Percentiles rank a stretch among this genome's conserved stretches.
Evolutionary conservation across 129 eudicot genomes (phyloP).

Genomic region (Gnaphalium uliginosum): DNA sequence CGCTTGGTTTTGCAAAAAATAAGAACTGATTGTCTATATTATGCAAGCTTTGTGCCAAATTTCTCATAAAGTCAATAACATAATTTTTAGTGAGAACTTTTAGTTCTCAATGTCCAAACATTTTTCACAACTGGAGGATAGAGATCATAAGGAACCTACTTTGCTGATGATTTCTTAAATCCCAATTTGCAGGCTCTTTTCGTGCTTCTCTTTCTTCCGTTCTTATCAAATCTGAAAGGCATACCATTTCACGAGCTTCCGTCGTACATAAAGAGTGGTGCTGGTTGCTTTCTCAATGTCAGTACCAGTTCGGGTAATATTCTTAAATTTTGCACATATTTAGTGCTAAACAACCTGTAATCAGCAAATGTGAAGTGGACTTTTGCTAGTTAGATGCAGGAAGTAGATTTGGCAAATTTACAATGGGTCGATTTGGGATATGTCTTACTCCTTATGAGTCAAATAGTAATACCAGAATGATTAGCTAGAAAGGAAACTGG

Average conservation of each 20-base stretch:
- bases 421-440: neutral
- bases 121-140: neutral
- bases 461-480: too few relatives aligned
- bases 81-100: neutral
- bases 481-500: too few relatives aligned
- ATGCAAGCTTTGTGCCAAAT: neutral
- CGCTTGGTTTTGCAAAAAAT: neutral
- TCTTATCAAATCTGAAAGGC: slow-evolving; percentile 79
- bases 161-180: slow-evolving; percentile 20
- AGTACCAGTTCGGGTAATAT: slow-evolving; percentile 53
- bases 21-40: neutral
- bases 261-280: slow-evolving; percentile 69
- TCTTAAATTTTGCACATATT: slow-evolving; percentile 3
- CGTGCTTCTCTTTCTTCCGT: slow-evolving; percentile 80
- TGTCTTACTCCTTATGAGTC: too few relatives aligned
- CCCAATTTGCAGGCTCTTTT: slow-evolving; percentile 71
- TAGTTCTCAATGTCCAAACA: neutral
- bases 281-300: slow-evolving; percentile 73
- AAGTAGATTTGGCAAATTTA: neutral
- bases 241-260: slow-evolving; percentile 85
- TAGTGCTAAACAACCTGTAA: neutral
- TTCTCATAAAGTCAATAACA: neutral
- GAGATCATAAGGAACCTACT: neutral
- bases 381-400: neutral
- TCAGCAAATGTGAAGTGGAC: neutral